phyloP scores from a whole-genome alignment of 345 rosid genomes.

The Noccaea bulbosa region DNA sequence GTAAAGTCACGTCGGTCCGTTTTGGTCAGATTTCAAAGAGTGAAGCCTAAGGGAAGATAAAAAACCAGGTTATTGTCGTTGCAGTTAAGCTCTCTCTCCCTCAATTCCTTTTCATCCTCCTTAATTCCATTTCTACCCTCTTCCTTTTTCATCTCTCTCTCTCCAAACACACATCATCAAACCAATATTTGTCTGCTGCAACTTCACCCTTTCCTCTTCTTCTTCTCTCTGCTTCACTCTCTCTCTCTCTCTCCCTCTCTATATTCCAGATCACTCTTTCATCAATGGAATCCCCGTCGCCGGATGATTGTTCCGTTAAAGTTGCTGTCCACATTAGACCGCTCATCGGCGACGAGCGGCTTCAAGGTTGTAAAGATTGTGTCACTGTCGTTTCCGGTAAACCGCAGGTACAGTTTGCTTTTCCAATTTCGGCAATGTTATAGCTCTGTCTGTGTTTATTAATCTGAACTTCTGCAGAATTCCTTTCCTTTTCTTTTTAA shows the following conservation, averaged over 20 bases:
- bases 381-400: conserved; percentile 84
- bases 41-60: conserved; percentile 75
- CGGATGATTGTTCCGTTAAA: conserved; percentile 91
- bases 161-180: conserved; percentile 35
- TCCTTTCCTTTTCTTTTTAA: background rate
- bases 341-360: conserved; percentile 85
- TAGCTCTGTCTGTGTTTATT: background rate
- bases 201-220: conserved; percentile 38
- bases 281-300: conserved; percentile 56
- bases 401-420: conserved; percentile 75
- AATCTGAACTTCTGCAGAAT: conserved; percentile 3
- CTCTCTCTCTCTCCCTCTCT: conserved; percentile 41
- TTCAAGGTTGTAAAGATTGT: conserved; percentile 96
- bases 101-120: conserved; percentile 7
- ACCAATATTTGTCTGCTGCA: conserved; percentile 46
- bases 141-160: conserved; percentile 37
- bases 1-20: conserved; percentile 47
- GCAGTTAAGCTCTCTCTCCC: conserved; percentile 49
- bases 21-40: conserved; percentile 35
- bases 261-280: conserved; percentile 30
- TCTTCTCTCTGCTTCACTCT: conserved; percentile 42
- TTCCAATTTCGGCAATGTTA: conserved; percentile 33
- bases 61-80: conserved; percentile 61
- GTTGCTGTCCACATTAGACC: conserved; percentile 99
- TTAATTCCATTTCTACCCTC: conserved; percentile 56